Percentiles rank a stretch among this genome's conserved stretches.
Evolutionary conservation across 2,329 filamentous ascomycete genomes (phyloP).

Genomic region (Cytospora paraplurivora): DNA sequence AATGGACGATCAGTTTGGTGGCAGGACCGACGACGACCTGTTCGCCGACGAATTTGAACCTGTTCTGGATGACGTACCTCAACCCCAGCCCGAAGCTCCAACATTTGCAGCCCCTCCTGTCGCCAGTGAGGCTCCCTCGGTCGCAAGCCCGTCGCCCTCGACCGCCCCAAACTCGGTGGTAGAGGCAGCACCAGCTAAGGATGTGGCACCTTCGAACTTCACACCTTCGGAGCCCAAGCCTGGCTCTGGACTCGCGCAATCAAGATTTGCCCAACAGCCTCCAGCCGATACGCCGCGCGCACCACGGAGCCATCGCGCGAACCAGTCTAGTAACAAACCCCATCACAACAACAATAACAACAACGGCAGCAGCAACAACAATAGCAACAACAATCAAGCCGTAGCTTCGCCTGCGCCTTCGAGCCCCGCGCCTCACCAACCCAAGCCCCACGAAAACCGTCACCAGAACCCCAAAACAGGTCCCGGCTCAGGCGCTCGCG

Average conservation of each 20-base stretch:
- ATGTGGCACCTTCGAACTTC: slow-evolving; percentile 18
- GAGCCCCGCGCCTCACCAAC: slow-evolving; percentile 31
- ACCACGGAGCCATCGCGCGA: slow-evolving; percentile 26
- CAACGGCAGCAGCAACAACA: slow-evolving; percentile 30
- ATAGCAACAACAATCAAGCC: slow-evolving; percentile 12
- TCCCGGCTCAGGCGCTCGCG: slow-evolving; percentile 44
- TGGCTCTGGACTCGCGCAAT: slow-evolving; percentile 27
- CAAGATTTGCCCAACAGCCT: slow-evolving; percentile 27
- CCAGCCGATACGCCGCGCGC: slow-evolving; percentile 28
- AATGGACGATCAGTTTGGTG: slow-evolving; percentile 65
- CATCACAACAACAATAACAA: slow-evolving; percentile 19
- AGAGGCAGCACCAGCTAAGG: slow-evolving; percentile 17
- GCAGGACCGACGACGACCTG: slow-evolving; percentile 63
- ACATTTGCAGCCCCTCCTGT: slow-evolving; percentile 16
- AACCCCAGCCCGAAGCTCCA: slow-evolving; percentile 26
- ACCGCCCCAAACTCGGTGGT: slow-evolving; percentile 9
- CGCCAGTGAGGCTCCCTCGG: slow-evolving; percentile 5
- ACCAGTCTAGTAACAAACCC: slow-evolving; percentile 13
- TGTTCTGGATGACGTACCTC: slow-evolving; percentile 38
- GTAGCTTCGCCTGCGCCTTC: slow-evolving; percentile 25
- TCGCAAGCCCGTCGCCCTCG: slow-evolving; percentile 14
- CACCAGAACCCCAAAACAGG: slow-evolving; percentile 33
- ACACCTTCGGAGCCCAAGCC: slow-evolving; percentile 7
- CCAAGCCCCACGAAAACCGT: slow-evolving; percentile 35
- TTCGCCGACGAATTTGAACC: slow-evolving; percentile 66